Evolutionary conservation across 768 basidiomycete genomes (phyloP).

Genomic region (Dictyophora rubrovolvata): DNA sequence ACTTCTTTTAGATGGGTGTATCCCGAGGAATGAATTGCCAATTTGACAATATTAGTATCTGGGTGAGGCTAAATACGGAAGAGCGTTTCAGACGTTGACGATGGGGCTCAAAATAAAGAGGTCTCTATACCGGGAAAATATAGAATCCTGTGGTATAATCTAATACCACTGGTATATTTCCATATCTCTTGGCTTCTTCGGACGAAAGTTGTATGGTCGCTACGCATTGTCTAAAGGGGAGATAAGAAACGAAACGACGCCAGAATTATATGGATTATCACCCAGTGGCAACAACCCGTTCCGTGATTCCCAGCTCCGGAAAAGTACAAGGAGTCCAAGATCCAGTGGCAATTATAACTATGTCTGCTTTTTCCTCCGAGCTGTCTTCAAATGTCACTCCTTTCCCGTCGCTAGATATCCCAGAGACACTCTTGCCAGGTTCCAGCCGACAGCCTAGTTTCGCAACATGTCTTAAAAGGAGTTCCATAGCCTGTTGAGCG

Average conservation of each 20-base stretch:
- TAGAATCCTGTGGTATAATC: conserved; percentile 72
- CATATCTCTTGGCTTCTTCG: conserved; percentile 58
- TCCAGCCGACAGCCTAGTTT: conserved; percentile 51
- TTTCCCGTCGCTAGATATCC: conserved; percentile 26
- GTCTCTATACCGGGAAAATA: conserved; percentile 59
- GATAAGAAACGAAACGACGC: neutral
- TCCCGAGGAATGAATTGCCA: conserved; percentile 69
- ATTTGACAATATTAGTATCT: conserved; percentile 54
- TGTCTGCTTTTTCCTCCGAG: conserved; percentile 39
- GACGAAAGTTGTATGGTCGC: conserved; percentile 64
- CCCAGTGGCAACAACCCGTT: conserved; percentile 71
- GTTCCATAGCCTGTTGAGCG: conserved; percentile 53
- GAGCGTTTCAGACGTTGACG: neutral
- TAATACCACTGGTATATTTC: conserved; percentile 55
- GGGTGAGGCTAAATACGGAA: conserved; percentile 45
- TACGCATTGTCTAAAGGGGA: conserved; percentile 57
- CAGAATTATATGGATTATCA: conserved; percentile 22
- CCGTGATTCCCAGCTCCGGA: conserved; percentile 41
- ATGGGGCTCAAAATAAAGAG: neutral
- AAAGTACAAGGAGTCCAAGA: conserved; percentile 82
- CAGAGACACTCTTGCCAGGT: conserved; percentile 45
- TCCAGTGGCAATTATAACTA: conserved; percentile 65
- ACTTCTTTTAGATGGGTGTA: conserved; percentile 28
- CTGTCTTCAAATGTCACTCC: conserved; percentile 62
- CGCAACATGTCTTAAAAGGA: conserved; percentile 46